These are phyloP conservation scores for Phylloboletellus chloephorus DNA, from an alignment of 1,284 basidiomycete species.

Conservation along the genomic window DNA sequence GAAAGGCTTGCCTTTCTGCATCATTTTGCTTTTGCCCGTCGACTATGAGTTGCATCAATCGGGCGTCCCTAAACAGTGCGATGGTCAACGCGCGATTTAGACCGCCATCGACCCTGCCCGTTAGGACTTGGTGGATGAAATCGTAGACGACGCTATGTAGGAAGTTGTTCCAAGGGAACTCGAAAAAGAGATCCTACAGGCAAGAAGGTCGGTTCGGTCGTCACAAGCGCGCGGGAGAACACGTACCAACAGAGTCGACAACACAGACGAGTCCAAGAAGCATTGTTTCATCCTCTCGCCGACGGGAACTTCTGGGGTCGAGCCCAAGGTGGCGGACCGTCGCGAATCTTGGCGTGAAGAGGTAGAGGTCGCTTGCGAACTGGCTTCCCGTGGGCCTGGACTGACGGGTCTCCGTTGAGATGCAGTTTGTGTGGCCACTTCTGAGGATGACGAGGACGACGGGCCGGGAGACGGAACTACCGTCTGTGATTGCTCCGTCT, in stretches of 20 bases:
- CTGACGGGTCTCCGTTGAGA: conserved; percentile 18
- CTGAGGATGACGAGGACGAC: conserved; percentile 25
- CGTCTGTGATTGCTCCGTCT: conserved; percentile 24
- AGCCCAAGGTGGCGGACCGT: conserved; percentile 37
- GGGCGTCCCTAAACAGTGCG: conserved; percentile 75
- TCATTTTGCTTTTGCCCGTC: conserved; percentile 81
- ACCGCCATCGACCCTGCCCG: conserved; percentile 73
- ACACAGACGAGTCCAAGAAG: conserved; percentile 68
- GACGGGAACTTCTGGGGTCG: conserved; percentile 34
- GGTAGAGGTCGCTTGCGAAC: conserved; percentile 35
- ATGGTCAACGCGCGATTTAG: conserved; percentile 78
- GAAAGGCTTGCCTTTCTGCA: conserved; percentile 51
- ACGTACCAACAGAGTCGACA: conserved; percentile 70
- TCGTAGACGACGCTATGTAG: conserved; percentile 97
- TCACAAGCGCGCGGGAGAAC: conserved; percentile 2
- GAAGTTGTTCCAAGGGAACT: conserved; percentile 98
- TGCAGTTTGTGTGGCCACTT: conserved; percentile 27
- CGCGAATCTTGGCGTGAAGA: conserved; percentile 51
- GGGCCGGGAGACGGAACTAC: conserved; percentile 28
- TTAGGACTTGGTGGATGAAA: conserved; percentile 92
- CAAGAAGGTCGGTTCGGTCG: conserved; percentile 1
- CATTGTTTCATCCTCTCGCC: conserved; percentile 78
- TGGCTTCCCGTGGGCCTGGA: conserved; percentile 34
- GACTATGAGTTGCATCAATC: conserved; percentile 76
- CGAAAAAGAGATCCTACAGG: conserved; percentile 84